Evolutionary conservation across 2,329 filamentous ascomycete species (phyloP), one percentile per base, ranked within the genome.

Genomic region (Calonectria henricotiae): DNA sequence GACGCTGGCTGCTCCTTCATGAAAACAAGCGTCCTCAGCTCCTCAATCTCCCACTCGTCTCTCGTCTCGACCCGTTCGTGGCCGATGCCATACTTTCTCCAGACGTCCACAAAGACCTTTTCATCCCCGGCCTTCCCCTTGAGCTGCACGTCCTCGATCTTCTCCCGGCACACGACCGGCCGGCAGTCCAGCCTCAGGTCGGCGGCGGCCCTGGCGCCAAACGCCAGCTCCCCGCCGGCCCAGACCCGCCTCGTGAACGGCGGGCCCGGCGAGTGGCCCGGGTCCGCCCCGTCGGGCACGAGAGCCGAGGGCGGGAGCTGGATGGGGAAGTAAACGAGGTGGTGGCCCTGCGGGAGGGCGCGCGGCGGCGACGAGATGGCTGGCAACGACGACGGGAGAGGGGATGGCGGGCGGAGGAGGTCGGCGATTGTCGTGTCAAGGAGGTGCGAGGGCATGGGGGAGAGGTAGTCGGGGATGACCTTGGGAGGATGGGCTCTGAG

Each of bases 301-400:
- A 98, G 88, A 39, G 85, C 76, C 8, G 87, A 89, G 15, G 89
- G 84, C 0, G 88, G 85, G 20, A 92, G 85, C 72, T 90, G 89
- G 12, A 93, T 89, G 69, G 95, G 94, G 83, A 98, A 98, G 85
- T 97, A 97, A 73, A 96, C 90, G 41, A 98, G 87, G 81, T 98
- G 95, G 80, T 97, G 92, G 41, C 92, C 93, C 35, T 89, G 86
- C 0, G 92, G 90, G 7, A 92, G 83, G 4, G 80, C 54, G 5
- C n/a, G 51, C 1, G 79, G 67, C n/a, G 80, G 80, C 3, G 74
- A 73, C 5, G 73, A 61, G 62, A 75, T 62, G 5, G 15, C 44
- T 3, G 77, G 72, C 13, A 72, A 65, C 3, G 75, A 67, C 2
- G 51, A 25, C 12, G 51, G 27, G 27, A 7, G 27, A 3, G 76